Conservation (phyloP, 2,329 filamentous ascomycete species). For the Penicillium frequentans region DNA sequence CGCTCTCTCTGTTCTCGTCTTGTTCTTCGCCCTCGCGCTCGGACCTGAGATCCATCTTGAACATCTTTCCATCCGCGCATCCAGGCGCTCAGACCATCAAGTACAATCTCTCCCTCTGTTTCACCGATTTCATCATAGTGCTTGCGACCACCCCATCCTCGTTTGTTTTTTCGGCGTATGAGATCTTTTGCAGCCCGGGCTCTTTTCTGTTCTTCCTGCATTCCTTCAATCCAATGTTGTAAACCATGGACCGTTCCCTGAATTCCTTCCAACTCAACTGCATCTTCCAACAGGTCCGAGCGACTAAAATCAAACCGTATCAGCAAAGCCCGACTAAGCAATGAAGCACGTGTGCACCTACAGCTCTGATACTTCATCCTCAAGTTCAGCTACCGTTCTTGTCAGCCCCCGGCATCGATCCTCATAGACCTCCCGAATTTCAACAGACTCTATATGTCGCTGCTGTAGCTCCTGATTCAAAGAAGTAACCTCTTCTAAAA, state of each 20-base stretch:
- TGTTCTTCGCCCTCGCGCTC: slow-evolving; percentile 63
- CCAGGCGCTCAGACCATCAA: slow-evolving; percentile 45
- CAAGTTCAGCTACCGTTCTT: slow-evolving; percentile 60
- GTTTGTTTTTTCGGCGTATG: slow-evolving; percentile 14
- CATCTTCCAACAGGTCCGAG: slow-evolving; percentile 32
- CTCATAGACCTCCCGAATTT: slow-evolving; percentile 63
- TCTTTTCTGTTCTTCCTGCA: slow-evolving; percentile 25
- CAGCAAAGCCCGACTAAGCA: background rate
- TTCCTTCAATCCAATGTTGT: slow-evolving; percentile 32
- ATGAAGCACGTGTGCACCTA: slow-evolving; percentile 32
- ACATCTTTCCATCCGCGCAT: slow-evolving; percentile 45
- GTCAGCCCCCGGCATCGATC: slow-evolving; percentile 59
- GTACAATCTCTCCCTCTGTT: slow-evolving; percentile 29
- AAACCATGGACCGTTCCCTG: slow-evolving; percentile 38
- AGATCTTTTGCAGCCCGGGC: background rate
- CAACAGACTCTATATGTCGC: slow-evolving; percentile 43
- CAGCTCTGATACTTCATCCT: slow-evolving; percentile 60
- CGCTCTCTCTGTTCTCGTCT: slow-evolving; percentile 32
- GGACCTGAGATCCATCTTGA: slow-evolving; percentile 37
- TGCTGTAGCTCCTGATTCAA: slow-evolving; percentile 27
- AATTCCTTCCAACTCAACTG: slow-evolving; percentile 36
- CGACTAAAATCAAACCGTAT: slow-evolving; percentile 16
- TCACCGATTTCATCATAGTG: slow-evolving; percentile 7
- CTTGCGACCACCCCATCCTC: slow-evolving; percentile 19
- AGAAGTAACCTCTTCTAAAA: slow-evolving; percentile 27